phyloP scores from a whole-genome alignment of 306 rosid genomes.

The Prunus mira region DNA sequence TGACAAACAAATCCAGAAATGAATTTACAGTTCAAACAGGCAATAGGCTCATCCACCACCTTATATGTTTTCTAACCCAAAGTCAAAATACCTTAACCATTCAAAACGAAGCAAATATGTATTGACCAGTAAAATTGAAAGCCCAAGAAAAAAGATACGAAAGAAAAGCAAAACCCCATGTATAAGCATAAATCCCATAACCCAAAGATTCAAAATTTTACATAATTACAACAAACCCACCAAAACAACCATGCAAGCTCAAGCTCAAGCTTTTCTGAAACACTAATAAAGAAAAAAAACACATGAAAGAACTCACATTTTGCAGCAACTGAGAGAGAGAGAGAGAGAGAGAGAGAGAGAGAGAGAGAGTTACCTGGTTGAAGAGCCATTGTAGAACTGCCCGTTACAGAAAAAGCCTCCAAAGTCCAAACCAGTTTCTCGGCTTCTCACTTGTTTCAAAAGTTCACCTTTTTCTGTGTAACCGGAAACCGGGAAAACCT shows the following conservation, averaged over 20 bases:
- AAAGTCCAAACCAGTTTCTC: slow-evolving; percentile 24
- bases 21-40: neutral
- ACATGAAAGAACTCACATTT: slow-evolving; percentile 18
- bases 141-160: neutral
- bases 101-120: slow-evolving; percentile 6
- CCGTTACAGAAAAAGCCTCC: slow-evolving; percentile 26
- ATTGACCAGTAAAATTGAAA: slow-evolving; percentile 8
- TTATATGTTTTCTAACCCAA: slow-evolving; percentile 4
- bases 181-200: slow-evolving; percentile 8
- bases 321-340: neutral
- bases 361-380: slow-evolving; percentile 9
- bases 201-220: slow-evolving; percentile 5
- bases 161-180: neutral
- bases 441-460: slow-evolving; percentile 33
- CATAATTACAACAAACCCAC: slow-evolving; percentile 6
- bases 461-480: neutral
- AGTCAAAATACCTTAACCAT: slow-evolving; percentile 15
- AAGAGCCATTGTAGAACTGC: slow-evolving; percentile 18
- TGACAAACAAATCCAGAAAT: neutral
- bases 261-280: neutral
- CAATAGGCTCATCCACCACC: slow-evolving; percentile 5
- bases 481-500: slow-evolving; percentile 36
- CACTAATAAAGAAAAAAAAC: neutral
- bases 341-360: neutral
- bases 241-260: neutral